These are phyloP conservation scores for Globisporangium ultimum DNA, from an alignment of 352 stramenopile species.

Conservation along the genomic window DNA sequence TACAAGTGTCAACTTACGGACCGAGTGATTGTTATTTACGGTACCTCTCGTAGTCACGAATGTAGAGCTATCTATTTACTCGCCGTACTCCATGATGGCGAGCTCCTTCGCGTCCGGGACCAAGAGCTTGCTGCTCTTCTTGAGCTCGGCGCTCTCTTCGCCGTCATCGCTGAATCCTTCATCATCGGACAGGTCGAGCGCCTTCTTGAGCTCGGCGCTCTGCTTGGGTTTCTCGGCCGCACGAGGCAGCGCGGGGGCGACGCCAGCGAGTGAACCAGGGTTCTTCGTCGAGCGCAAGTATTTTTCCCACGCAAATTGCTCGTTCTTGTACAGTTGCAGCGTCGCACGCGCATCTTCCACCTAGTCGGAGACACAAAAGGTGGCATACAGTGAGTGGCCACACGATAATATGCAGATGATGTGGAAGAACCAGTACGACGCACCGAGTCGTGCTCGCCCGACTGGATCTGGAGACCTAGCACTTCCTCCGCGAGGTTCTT, in stretches of 20 bases:
- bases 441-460: slow-evolving; percentile 87
- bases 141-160: slow-evolving; percentile 7
- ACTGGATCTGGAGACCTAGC: slow-evolving; percentile 64
- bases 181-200: slow-evolving; percentile 23
- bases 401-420: too few species aligned
- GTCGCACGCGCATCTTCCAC: slow-evolving; percentile 78
- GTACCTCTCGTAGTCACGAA: too few species aligned
- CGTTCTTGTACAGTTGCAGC: slow-evolving; percentile 77
- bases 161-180: slow-evolving; percentile 5
- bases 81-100: slow-evolving; percentile 71
- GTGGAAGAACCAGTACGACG: too few species aligned
- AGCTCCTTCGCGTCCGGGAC: slow-evolving; percentile 65
- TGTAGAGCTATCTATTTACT: slow-evolving; percentile 23
- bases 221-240: slow-evolving; percentile 18
- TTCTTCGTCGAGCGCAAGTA: slow-evolving; percentile 70
- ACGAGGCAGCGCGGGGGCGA: slow-evolving; percentile 43
- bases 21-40: too few species aligned
- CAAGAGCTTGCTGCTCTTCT: slow-evolving; percentile 19
- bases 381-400: too few species aligned
- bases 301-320: slow-evolving; percentile 85
- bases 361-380: slow-evolving; percentile 19
- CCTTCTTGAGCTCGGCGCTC: slow-evolving; percentile 20
- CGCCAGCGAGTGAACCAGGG: slow-evolving; percentile 39
- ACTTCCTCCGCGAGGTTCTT: slow-evolving; percentile 75
- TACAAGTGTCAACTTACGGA: too few species aligned